These are phyloP conservation scores for Guadua angustifolia DNA, from an alignment of 176 grass and related monocot genomes.

Conservation along the genomic window DNA sequence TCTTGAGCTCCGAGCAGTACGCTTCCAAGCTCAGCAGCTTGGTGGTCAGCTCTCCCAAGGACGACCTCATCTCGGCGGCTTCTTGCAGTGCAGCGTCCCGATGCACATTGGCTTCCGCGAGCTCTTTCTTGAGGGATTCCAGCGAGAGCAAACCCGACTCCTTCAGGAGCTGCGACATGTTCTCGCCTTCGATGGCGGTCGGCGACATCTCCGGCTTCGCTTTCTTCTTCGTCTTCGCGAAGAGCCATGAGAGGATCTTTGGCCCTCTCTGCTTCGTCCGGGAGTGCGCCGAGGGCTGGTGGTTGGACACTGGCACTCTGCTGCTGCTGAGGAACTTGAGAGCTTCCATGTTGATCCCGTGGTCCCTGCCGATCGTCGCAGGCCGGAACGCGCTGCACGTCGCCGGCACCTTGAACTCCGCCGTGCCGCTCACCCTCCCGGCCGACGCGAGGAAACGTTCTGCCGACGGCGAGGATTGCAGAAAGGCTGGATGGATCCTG, in stretches of 20 bases:
- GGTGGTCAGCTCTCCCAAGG: conserved; percentile 65
- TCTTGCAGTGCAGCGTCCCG: conserved; percentile 75
- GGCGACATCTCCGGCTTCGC: conserved; percentile 53
- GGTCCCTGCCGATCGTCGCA: conserved; percentile 50
- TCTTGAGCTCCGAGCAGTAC: conserved; percentile 84
- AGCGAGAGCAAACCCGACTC: conserved; percentile 82
- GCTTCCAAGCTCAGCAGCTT: conserved; percentile 72
- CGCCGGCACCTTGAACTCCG: conserved; percentile 55
- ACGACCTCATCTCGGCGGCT: conserved; percentile 65
- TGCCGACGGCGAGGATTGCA: conserved; percentile 54
- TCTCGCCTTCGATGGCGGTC: conserved; percentile 57
- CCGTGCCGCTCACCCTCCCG: conserved; percentile 43
- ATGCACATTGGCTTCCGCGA: conserved; percentile 68
- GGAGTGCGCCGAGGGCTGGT: conserved; percentile 39
- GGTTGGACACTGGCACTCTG: conserved; percentile 21
- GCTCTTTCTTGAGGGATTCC: conserved; percentile 72
- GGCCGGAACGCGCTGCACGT: conserved; percentile 62
- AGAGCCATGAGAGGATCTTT: conserved; percentile 87
- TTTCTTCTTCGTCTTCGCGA: conserved; percentile 78
- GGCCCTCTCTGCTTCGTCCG: conserved; percentile 54
- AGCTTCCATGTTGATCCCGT: conserved; percentile 35
- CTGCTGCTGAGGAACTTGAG: conserved; percentile 35
- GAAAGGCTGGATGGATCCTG: conserved; percentile 58
- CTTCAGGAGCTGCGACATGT: conserved; percentile 82
- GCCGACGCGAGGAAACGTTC: conserved; percentile 53